Evolutionary conservation across 2,329 filamentous ascomycete genomes (phyloP).

Genomic region (Leptosphaerulina australis): DNA sequence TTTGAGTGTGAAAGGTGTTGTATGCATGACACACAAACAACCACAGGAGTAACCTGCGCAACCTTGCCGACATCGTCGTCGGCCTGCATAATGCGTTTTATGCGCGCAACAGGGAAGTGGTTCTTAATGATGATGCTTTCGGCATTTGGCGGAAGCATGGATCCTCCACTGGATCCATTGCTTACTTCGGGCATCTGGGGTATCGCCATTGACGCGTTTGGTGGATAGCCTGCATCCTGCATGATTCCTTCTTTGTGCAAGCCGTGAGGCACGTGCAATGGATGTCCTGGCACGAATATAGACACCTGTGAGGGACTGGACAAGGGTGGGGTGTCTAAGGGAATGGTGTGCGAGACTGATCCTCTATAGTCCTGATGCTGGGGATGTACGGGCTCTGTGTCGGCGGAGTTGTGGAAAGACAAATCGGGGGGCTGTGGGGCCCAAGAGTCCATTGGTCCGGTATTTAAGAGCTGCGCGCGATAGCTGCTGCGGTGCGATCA

Average conservation of each 20-base stretch:
- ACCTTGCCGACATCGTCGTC: conserved; percentile 99
- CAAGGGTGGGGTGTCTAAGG: conserved; percentile 30
- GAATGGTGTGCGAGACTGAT: conserved; percentile 40
- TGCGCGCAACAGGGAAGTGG: conserved; percentile 94
- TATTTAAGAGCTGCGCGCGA: conserved; percentile 20
- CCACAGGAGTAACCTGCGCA: conserved; percentile 94
- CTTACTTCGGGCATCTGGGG: conserved; percentile 26
- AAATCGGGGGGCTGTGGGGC: conserved; percentile 55
- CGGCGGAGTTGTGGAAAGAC: conserved; percentile 54
- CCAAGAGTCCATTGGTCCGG: conserved; percentile 45
- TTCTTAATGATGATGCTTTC: conserved; percentile 80
- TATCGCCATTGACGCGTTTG: conserved; percentile 39
- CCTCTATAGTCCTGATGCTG: conserved; percentile 48
- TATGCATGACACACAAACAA: conserved; percentile 67
- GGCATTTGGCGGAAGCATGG: conserved; percentile 37
- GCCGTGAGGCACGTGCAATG: conserved; percentile 39
- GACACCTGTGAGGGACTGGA: conserved; percentile 23
- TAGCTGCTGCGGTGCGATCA: conserved; percentile 23
- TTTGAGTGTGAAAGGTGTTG: neutral
- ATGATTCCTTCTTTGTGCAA: conserved; percentile 35
- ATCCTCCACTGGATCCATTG: conserved; percentile 31
- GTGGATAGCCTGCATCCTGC: conserved; percentile 47
- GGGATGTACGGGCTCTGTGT: conserved; percentile 45
- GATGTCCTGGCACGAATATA: conserved; percentile 17
- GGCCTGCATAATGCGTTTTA: conserved; percentile 99